Evolutionary conservation across 805 yeast species (phyloP).

Genomic region (Dipodascus geniculatus): DNA sequence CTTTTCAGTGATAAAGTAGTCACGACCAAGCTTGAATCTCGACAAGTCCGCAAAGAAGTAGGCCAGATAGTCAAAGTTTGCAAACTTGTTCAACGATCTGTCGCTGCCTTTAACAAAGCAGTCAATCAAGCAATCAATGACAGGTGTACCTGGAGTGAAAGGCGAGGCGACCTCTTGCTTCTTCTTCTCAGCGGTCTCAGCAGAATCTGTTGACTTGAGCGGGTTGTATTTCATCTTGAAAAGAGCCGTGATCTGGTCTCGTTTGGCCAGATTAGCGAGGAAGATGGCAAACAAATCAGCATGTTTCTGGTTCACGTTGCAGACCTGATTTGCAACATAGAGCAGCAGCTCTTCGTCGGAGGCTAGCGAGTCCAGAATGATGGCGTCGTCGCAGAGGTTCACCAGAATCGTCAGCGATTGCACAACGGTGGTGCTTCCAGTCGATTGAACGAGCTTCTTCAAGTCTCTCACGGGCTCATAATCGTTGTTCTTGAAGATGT

Average conservation of each 20-base stretch:
- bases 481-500: conserved; percentile 58
- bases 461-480: conserved; percentile 63
- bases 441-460: conserved; percentile 33
- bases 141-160: conserved; percentile 15
- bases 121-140: conserved; percentile 75
- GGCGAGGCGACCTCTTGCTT: conserved; percentile 28
- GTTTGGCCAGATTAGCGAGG: conserved; percentile 76
- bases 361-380: conserved; percentile 52
- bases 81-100: conserved; percentile 55
- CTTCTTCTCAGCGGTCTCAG: conserved; percentile 69
- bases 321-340: conserved; percentile 22
- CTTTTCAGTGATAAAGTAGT: conserved; percentile 63
- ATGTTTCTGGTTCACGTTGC: conserved; percentile 45
- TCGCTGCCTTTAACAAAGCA: conserved; percentile 80
- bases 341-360: conserved; percentile 44
- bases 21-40: conserved; percentile 45
- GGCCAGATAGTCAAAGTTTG: conserved; percentile 71
- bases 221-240: conserved; percentile 28
- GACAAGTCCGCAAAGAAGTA: conserved; percentile 87
- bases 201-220: conserved; percentile 42
- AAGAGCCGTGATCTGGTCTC: conserved; percentile 46
- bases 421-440: conserved; percentile 14
- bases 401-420: conserved; percentile 64
- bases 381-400: conserved; percentile 63
- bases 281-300: conserved; percentile 79